Evolutionary conservation across 75 land plant species (phyloP).

Genomic region (Sequoia sempervirens): DNA sequence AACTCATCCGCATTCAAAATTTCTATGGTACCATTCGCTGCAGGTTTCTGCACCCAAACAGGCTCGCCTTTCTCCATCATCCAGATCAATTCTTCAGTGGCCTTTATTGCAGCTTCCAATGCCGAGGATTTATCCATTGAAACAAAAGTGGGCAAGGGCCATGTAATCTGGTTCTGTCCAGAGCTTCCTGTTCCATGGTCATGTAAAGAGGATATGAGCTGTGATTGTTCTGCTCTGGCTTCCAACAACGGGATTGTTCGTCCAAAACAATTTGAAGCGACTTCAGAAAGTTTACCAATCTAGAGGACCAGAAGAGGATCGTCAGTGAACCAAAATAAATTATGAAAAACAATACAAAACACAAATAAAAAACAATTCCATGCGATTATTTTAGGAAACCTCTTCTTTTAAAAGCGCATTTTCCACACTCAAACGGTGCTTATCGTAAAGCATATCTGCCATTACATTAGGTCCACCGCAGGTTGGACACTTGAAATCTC

Average conservation of each 20-base stretch:
- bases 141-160: constrained; percentile 16
- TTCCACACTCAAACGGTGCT: constrained; percentile 51
- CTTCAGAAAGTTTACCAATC: constrained; percentile 60
- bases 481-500: constrained; percentile 48
- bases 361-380: too few species aligned
- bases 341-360: background rate
- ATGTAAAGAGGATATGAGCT: constrained; percentile 33
- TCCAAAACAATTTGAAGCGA: constrained; percentile 61
- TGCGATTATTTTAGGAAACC: constrained; percentile 8
- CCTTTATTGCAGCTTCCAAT: constrained; percentile 39
- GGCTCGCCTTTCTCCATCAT: constrained; percentile 48
- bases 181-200: constrained; percentile 31
- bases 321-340: background rate
- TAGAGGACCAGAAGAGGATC: constrained; percentile 10
- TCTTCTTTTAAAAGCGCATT: constrained; percentile 71
- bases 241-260: constrained; percentile 31
- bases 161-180: constrained; percentile 10
- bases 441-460: constrained; percentile 47
- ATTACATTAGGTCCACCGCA: constrained; percentile 50
- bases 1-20: constrained; percentile 51
- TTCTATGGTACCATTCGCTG: constrained; percentile 35
- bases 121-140: constrained; percentile 55
- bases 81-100: constrained; percentile 47
- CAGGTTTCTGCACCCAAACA: constrained; percentile 42
- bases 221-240: constrained; percentile 10